These are phyloP conservation scores for Phaeophleospora eucalypticola DNA, from an alignment of 2,329 filamentous ascomycete species.

Conservation along the genomic window DNA sequence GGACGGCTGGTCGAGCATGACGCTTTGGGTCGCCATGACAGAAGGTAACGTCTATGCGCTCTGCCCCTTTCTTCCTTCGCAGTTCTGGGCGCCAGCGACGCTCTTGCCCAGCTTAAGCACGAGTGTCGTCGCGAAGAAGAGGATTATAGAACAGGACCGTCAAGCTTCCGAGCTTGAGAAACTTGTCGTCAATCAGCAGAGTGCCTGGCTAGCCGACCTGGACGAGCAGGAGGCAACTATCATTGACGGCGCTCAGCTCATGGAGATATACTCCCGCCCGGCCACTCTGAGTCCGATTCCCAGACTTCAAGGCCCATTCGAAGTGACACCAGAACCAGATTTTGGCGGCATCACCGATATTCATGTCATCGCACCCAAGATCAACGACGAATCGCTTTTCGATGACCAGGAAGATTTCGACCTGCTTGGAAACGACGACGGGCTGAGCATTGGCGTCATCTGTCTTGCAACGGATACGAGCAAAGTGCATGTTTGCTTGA, in stretches of 20 bases:
- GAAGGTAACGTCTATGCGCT: conserved; percentile 91
- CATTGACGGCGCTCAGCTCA: conserved; percentile 37
- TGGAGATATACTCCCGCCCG: conserved; percentile 56
- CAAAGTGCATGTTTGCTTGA: conserved; percentile 56
- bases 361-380: conserved; percentile 51
- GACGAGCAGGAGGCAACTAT: conserved; percentile 18
- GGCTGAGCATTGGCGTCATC: conserved; percentile 54
- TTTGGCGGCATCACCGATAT: conserved; percentile 59
- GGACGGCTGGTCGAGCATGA: conserved; percentile 85
- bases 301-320: conserved; percentile 60
- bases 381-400: conserved; percentile 51
- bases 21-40: conserved; percentile 92
- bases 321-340: conserved; percentile 47
- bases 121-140: conserved; percentile 70
- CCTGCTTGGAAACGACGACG: conserved; percentile 35
- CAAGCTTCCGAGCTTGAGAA: conserved; percentile 44
- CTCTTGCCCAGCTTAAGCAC: conserved; percentile 78
- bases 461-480: conserved; percentile 55
- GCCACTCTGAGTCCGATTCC: conserved; percentile 52
- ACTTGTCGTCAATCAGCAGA: conserved; percentile 49
- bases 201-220: conserved; percentile 50
- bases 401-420: conserved; percentile 48
- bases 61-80: conserved; percentile 81
- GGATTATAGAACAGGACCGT: conserved; percentile 39
- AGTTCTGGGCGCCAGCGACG: conserved; percentile 70